Evolutionary conservation across 1,139 yeast genomes (phyloP), one percentile per base, ranked within the genome.

Genomic region (Pichia inconspicua): DNA sequence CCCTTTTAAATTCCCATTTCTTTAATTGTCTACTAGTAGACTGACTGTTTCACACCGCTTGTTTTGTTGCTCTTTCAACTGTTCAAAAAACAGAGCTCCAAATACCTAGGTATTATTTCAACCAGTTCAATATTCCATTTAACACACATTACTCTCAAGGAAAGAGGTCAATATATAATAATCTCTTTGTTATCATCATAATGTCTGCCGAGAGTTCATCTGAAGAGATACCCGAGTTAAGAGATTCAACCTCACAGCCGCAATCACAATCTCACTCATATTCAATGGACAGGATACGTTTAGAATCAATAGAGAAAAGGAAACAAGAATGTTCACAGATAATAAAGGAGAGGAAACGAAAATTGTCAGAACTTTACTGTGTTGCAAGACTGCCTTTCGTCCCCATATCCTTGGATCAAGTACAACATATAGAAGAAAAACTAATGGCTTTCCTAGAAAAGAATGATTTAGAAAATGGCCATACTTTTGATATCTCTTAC

Each of bases 331-430:
- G 73, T 51, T 51, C 69, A 59, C 64, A 60, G 43, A 66, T 60
- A 9, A 55, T 62, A 17, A 55, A 56, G 42, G 59, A 56, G 44
- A 66, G 84, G 45, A 77, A 77, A 56, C 65, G 79, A 28, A 78
- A 77, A 58, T 64, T 80, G 34, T 69, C 80, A 1, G 82, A 79
- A 58, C 63, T 80, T 25, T 79, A 75, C 58, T 74, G 78, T 53
- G 71, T 80, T 5, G 73, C 82, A 2, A 66, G 72, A 42, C 61
- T 69, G 35, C 77, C 77, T 4, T 61, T 67, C 36, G 59, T 65
- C 34, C 73, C 76, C 5, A 64, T 72, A 35, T 65, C 74, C 12
- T 60, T 64, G 36, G 65, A 62, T 14, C 60, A 60, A n/a, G 59
- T 69, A 6, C 52, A 62, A 25, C 64, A 60, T 32, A 60, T 71